These are phyloP conservation scores for Lactifluus piperatus DNA, from an alignment of 768 basidiomycete species.

Conservation along the genomic window DNA sequence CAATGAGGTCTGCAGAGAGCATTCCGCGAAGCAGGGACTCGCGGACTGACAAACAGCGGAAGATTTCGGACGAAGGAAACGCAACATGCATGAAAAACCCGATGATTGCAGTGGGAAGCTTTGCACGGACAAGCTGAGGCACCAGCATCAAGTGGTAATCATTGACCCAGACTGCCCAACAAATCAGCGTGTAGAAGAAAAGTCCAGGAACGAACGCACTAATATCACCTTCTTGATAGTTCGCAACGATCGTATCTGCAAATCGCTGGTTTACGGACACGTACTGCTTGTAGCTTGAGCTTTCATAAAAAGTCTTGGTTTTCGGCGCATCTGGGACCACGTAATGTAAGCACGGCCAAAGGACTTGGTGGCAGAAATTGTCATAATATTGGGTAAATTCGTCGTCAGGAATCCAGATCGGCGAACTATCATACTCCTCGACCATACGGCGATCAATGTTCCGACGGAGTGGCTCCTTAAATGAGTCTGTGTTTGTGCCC, in stretches of 20 bases:
- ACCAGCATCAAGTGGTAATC: constrained; percentile 97
- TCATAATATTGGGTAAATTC: constrained; percentile 78
- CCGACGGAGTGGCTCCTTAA: constrained; percentile 44
- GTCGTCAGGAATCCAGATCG: constrained; percentile 76
- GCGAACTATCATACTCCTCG: constrained; percentile 34
- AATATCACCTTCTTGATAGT: constrained; percentile 85
- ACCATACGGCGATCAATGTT: constrained; percentile 46
- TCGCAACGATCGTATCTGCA: constrained; percentile 70
- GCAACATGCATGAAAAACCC: constrained; percentile 97
- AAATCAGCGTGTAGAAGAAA: constrained; percentile 1
- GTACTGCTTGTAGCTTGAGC: constrained; percentile 76
- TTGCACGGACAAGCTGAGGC: constrained; percentile 71
- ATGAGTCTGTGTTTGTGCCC: constrained; percentile 59
- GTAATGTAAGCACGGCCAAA: constrained; percentile 86
- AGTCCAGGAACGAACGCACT: constrained; percentile 28
- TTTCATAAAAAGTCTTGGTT: constrained; percentile 72
- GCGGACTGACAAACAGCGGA: constrained; percentile 79
- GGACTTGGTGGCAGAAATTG: constrained; percentile 82
- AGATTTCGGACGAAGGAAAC: constrained; percentile 93
- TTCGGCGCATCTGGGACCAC: constrained; percentile 83
- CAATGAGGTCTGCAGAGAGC: constrained; percentile 89
- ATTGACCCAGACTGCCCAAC: constrained; percentile 61
- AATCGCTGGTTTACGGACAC: constrained; percentile 86
- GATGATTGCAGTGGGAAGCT: constrained; percentile 58
- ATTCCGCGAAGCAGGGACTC: constrained; percentile 75